phyloP scores from a whole-genome alignment of 1,139 yeast genomes.

The Meyerozyma sp. region DNA sequence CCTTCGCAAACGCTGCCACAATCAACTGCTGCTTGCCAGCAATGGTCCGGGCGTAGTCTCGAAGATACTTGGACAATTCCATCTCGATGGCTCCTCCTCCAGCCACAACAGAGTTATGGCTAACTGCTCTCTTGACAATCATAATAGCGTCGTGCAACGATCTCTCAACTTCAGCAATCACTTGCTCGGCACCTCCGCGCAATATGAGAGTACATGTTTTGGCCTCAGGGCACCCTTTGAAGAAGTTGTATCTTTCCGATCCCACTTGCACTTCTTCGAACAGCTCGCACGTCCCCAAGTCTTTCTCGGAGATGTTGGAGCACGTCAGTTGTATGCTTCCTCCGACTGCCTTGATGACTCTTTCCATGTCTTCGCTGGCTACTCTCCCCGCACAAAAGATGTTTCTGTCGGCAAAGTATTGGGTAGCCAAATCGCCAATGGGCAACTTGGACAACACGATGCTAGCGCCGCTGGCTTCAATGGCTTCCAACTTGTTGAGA shows the following conservation, averaged over 20 bases:
- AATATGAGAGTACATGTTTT: constrained; percentile 89
- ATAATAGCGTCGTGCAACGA: constrained; percentile 96
- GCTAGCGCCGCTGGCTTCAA: constrained; percentile 81
- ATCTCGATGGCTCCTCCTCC: constrained; percentile 99
- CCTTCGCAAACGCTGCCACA: constrained; percentile 88
- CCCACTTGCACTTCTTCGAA: constrained; percentile 97
- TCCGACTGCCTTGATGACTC: constrained; percentile 93
- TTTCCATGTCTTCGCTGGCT: constrained; percentile 78
- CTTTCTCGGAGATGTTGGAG: constrained; percentile 61
- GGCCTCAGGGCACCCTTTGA: constrained; percentile 88
- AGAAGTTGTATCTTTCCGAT: constrained; percentile 87
- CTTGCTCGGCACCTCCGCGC: constrained; percentile 98
- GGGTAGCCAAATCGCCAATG: constrained; percentile 97
- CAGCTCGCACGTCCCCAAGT: constrained; percentile 77
- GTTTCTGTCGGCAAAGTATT: constrained; percentile 92
- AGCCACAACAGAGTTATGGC: constrained; percentile 83
- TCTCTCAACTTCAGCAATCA: constrained; percentile 96
- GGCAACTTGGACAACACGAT: constrained; percentile 92
- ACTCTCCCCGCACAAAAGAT: constrained; percentile 98
- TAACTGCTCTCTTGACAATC: constrained; percentile 94
- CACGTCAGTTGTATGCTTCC: constrained; percentile 88
- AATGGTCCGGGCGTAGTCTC: constrained; percentile 81
- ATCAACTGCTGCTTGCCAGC: constrained; percentile 95
- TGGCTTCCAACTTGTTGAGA: constrained; percentile 76
- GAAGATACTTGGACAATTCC: constrained; percentile 85